phyloP scores from a whole-genome alignment of 768 basidiomycete genomes.

The Suillus subalutaceus region DNA sequence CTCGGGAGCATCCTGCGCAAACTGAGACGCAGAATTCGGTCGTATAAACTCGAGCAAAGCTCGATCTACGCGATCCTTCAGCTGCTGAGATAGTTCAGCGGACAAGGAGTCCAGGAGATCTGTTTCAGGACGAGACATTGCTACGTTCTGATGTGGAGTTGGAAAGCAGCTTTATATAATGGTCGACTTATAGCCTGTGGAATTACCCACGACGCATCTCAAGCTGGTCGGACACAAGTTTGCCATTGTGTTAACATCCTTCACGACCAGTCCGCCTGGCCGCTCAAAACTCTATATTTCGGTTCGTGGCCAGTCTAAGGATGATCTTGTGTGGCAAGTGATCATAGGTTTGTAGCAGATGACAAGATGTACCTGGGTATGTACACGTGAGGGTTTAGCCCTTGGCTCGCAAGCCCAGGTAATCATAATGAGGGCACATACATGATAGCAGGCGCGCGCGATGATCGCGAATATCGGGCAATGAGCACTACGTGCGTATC shows the following conservation, averaged over 20 bases:
- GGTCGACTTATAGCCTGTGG: neutral
- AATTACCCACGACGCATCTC: neutral
- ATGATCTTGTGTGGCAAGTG: neutral
- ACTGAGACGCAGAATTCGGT: conserved; percentile 2
- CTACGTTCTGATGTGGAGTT: neutral
- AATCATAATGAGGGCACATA: neutral
- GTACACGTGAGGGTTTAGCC: neutral
- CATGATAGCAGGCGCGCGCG: neutral
- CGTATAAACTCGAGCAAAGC: conserved; percentile 5
- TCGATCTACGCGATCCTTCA: neutral
- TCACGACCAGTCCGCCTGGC: neutral
- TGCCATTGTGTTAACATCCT: neutral
- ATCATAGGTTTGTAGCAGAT: neutral
- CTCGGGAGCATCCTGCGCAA: neutral
- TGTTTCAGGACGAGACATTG: neutral
- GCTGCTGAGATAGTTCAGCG: conserved; percentile 1
- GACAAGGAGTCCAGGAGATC: neutral
- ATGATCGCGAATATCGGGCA: neutral
- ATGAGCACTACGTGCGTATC: neutral
- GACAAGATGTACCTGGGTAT: neutral
- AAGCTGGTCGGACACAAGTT: neutral
- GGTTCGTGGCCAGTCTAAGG: neutral
- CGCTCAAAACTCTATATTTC: neutral
- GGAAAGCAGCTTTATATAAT: neutral
- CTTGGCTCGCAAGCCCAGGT: neutral